Evolutionary conservation across 768 basidiomycete species (phyloP).

Genomic region (Boletus sp.): DNA sequence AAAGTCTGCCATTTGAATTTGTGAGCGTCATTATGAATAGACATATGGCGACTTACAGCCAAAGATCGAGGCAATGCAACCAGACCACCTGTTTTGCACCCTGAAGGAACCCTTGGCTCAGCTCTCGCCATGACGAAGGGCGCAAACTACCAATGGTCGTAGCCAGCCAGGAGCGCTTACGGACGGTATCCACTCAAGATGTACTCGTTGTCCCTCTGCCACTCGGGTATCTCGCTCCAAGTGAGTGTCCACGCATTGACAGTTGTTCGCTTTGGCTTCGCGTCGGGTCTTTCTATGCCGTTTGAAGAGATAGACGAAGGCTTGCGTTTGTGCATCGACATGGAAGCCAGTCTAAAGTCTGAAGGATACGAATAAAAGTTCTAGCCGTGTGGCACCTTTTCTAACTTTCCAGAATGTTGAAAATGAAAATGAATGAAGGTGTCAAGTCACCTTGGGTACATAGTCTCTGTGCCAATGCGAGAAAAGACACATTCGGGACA

Average conservation of each 20-base stretch:
- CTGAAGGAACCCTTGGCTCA: constrained; percentile 33
- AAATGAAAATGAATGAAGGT: constrained; percentile 6
- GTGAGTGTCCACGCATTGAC: constrained; percentile 32
- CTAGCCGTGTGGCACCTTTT: neutral
- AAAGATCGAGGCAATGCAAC: constrained; percentile 62
- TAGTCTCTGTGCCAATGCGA: neutral
- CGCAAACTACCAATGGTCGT: constrained; percentile 5
- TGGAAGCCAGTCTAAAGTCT: neutral
- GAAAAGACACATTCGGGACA: neutral
- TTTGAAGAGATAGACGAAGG: constrained; percentile 5
- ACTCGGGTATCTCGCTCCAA: constrained; percentile 63
- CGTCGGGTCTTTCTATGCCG: neutral
- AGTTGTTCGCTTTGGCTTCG: neutral
- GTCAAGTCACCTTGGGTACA: neutral
- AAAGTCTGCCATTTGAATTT: constrained; percentile 46
- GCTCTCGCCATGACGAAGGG: neutral
- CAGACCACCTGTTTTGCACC: constrained; percentile 58
- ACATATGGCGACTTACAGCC: constrained; percentile 50
- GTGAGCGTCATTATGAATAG: constrained; percentile 14
- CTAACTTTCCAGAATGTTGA: constrained; percentile 1
- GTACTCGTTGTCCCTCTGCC: constrained; percentile 75
- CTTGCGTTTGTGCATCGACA: constrained; percentile 18
- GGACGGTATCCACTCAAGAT: constrained; percentile 68
- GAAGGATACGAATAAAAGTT: constrained; percentile 1
- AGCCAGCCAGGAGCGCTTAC: constrained; percentile 36